A percentile compares a stretch with the other conserved stretches of the same genome.
Evolutionary conservation across 441 rosid species (phyloP).

Genomic region (Pelargonium cotyledonis): DNA sequence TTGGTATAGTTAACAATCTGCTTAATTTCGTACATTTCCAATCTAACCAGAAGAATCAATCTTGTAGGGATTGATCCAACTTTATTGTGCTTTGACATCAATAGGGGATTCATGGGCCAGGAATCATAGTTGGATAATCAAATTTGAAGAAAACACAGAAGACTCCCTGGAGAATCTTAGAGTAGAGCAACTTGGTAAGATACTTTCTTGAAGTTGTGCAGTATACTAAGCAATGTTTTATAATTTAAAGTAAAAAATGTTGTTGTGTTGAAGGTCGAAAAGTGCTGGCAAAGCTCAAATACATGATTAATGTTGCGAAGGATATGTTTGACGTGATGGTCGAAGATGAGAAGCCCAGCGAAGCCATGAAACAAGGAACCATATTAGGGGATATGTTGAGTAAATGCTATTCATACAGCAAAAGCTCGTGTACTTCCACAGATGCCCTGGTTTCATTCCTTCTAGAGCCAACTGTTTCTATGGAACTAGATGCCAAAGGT

Average conservation of each 20-base stretch:
- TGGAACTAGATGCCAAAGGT: neutral
- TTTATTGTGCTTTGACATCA: slow-evolving; percentile 14
- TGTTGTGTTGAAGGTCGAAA: slow-evolving; percentile 1
- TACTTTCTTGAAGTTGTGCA: neutral
- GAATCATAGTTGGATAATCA: slow-evolving; percentile 6
- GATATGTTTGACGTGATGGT: slow-evolving; percentile 20
- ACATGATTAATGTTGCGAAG: slow-evolving; percentile 10
- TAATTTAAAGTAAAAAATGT: neutral
- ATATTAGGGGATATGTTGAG: slow-evolving; percentile 12
- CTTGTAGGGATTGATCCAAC: slow-evolving; percentile 15
- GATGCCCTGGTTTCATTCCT: neutral
- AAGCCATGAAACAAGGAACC: neutral
- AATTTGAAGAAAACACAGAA: slow-evolving; percentile 7
- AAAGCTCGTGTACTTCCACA: slow-evolving; percentile 10
- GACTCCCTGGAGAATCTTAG: neutral
- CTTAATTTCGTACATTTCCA: neutral
- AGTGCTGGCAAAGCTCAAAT: slow-evolving; percentile 15
- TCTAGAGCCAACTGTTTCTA: neutral
- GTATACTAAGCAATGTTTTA: neutral
- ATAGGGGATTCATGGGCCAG: slow-evolving; percentile 13
- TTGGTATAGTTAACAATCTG: neutral
- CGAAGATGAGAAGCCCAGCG: slow-evolving; percentile 10
- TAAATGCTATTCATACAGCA: slow-evolving; percentile 12
- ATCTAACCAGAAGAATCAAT: neutral
- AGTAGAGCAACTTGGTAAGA: slow-evolving; percentile 17